Base-by-base conservation (phyloP, 331 rosid species). In the Cydonia oblonga region DNA sequence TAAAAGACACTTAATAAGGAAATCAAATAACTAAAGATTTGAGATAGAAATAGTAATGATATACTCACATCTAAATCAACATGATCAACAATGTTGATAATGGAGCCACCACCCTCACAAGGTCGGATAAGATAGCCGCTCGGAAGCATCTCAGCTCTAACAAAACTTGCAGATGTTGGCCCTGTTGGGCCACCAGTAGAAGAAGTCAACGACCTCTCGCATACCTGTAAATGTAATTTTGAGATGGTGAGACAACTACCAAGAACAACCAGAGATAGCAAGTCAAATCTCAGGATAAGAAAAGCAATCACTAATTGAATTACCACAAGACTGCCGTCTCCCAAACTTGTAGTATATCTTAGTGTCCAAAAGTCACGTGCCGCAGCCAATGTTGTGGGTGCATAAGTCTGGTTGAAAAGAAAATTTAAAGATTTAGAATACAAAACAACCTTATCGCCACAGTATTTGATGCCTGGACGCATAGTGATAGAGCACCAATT, bases 281-380 rank as follows among this genome's bases (percentile, higher is more conserved):
- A n/a, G n/a, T n/a, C n/a, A n/a, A n/a, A n/a, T n/a, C n/a, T n/a
- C n/a, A n/a, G n/a, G n/a, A n/a, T n/a, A n/a, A n/a, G n/a, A n/a
- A n/a, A 0, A 54, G 30, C 20, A 18, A 30, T 11, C 23, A 15
- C 25, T 10, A 4, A 62, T 5, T 33, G n/a, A 66, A 40, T 69
- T 93, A 93, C 98, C 98, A 90, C 98, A 73, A 93, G 91, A 86
- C 98, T 93, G 73, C 96, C 96, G 86, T 93, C 97, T 80, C 89
- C 98, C 84, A 93, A 68, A 64, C 75, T 93, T 2, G 97, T 82
- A 68, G 96, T 90, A 70, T 89, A 93, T 90, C 98, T 83, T 14
- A 93, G 77, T 3, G 95, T 93, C 97, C 97, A 93, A 38, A 89
- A 93, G 83, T 93, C 98, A 3, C 98, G 95, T 6, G 98, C 97